Evolutionary conservation across 805 yeast species (phyloP).

Genomic region (Dipodascus geniculatus): DNA sequence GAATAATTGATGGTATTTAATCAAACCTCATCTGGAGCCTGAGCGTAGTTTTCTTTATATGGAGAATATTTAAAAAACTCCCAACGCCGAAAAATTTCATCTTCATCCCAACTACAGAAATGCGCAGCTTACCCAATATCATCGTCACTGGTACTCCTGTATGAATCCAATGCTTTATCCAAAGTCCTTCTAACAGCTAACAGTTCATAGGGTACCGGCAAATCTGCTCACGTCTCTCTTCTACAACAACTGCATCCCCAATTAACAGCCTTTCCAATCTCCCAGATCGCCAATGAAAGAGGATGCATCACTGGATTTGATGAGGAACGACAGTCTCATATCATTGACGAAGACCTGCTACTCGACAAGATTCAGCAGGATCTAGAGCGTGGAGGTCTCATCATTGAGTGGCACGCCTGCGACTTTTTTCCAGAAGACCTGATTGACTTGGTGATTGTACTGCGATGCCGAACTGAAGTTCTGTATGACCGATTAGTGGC

Average conservation of each 20-base stretch:
- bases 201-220: slow-evolving; percentile 53
- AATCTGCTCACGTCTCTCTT: slow-evolving; percentile 60
- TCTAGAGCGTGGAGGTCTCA: slow-evolving; percentile 72
- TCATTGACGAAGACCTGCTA: slow-evolving; percentile 86
- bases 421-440: slow-evolving; percentile 89
- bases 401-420: slow-evolving; percentile 96
- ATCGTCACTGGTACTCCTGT: slow-evolving; percentile 92
- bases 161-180: slow-evolving; percentile 14
- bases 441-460: slow-evolving; percentile 84
- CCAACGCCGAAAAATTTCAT: background rate
- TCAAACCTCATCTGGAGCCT: too few species aligned
- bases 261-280: slow-evolving; percentile 48
- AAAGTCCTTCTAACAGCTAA: background rate
- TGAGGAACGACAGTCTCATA: slow-evolving; percentile 69
- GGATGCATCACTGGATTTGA: slow-evolving; percentile 77
- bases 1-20: too few species aligned
- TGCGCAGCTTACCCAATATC: slow-evolving; percentile 36
- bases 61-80: background rate
- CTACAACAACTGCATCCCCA: slow-evolving; percentile 42
- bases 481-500: slow-evolving; percentile 65
- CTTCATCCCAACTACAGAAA: background rate
- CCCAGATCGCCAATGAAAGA: slow-evolving; percentile 70
- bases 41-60: too few species aligned
- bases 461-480: slow-evolving; percentile 60
- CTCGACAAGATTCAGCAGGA: slow-evolving; percentile 71